Percentiles rank a stretch among this genome's conserved stretches.
phyloP scores from a whole-genome alignment of 2,329 filamentous ascomycete species.

The Grosmannia penicillata region DNA sequence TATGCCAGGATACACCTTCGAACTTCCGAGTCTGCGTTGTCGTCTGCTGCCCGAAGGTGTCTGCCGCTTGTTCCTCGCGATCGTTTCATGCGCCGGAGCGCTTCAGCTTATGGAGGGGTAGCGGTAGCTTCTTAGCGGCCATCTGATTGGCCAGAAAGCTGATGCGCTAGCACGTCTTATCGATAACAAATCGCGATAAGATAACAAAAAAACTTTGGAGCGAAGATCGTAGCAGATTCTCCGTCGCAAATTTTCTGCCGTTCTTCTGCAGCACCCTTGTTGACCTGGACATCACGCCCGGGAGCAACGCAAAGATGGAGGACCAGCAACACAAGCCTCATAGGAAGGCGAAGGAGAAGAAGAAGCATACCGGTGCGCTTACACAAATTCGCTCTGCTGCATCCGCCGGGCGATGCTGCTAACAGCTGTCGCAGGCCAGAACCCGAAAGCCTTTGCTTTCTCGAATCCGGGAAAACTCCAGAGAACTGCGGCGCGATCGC shows the following conservation, averaged over 20 bases:
- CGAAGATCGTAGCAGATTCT: not conserved
- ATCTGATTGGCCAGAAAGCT: not conserved
- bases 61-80: not conserved
- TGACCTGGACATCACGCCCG: not conserved
- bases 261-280: not conserved
- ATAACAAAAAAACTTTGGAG: slow-evolving; percentile 7
- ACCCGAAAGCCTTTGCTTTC: slow-evolving; percentile 84
- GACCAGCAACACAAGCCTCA: slow-evolving; percentile 78
- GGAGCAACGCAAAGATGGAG: slow-evolving; percentile 43
- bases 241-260: slow-evolving; percentile 6
- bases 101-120: not conserved
- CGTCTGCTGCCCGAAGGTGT: too few species aligned
- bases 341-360: slow-evolving; percentile 80
- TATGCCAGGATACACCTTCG: too few species aligned
- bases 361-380: slow-evolving; percentile 45
- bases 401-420: too few species aligned
- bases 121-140: not conserved
- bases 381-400: too few species aligned
- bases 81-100: not conserved
- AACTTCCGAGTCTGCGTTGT: too few species aligned
- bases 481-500: slow-evolving; percentile 56
- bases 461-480: slow-evolving; percentile 68
- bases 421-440: slow-evolving; percentile 41
- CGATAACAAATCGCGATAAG: slow-evolving; percentile 4
- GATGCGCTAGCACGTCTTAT: not conserved